These are phyloP conservation scores for Xylaria longipes DNA, from an alignment of 495 filamentous ascomycete genomes.

Conservation along the genomic window DNA sequence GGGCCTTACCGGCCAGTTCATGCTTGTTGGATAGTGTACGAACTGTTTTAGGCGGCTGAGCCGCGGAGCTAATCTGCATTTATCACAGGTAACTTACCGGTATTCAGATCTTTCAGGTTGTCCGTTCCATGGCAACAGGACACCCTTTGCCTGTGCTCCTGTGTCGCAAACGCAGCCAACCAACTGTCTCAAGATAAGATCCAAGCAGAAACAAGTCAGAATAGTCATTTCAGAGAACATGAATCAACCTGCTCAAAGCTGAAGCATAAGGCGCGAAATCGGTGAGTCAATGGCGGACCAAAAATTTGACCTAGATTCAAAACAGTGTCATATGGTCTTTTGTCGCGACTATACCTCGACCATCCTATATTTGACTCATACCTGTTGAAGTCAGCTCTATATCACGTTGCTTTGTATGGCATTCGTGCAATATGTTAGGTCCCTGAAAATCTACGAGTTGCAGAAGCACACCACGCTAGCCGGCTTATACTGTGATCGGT, in stretches of 20 bases:
- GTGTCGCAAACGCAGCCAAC: background rate
- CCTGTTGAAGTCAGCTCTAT: background rate
- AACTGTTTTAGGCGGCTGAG: conserved; percentile 3
- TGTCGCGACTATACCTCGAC: background rate
- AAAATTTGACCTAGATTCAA: background rate
- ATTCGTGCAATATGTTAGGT: background rate
- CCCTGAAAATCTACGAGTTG: background rate
- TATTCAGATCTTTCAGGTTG: background rate
- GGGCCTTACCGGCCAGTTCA: background rate
- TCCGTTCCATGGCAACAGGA: background rate
- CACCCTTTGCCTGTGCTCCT: background rate
- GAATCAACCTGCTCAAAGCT: background rate
- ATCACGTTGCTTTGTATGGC: background rate
- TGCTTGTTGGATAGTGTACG: background rate
- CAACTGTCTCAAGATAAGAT: background rate
- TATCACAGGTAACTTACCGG: background rate
- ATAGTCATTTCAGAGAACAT: background rate
- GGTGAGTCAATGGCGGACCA: background rate
- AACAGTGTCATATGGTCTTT: background rate
- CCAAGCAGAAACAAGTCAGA: background rate
- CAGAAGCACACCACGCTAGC: background rate
- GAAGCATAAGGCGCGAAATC: conserved; percentile 1
- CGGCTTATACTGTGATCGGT: background rate
- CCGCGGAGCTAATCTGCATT: background rate
- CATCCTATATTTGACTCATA: background rate